These are phyloP conservation scores for Trypanosoma brucei DNA, from an alignment of 208 protist species.

Conservation along the genomic window DNA sequence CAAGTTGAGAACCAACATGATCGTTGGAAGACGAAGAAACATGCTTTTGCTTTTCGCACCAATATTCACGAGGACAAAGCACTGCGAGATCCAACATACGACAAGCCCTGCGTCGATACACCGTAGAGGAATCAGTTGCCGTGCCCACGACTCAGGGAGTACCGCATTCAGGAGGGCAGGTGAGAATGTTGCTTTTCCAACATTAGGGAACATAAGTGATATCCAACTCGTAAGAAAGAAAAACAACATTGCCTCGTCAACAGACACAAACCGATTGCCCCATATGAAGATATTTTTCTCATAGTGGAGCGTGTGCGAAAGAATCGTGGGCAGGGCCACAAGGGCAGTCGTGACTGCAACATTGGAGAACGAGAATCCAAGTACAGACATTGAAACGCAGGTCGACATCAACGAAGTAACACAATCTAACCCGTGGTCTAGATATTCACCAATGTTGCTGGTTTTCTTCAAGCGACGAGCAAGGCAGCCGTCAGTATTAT, in stretches of 20 bases:
- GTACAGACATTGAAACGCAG: conserved; percentile 41
- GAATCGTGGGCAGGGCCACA: conserved; percentile 61
- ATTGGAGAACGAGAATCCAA: conserved; percentile 65
- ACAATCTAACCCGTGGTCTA: conserved; percentile 90
- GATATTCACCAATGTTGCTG: conserved; percentile 86
- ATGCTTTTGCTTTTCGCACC: conserved; percentile 39
- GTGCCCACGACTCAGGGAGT: conserved; percentile 18
- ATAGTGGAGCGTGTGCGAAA: conserved; percentile 84
- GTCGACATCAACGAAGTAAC: conserved; percentile 85
- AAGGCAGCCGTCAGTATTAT: conserved; percentile 89
- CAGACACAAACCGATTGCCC: conserved; percentile 79
- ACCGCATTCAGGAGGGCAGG: conserved; percentile 16
- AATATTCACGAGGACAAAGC: conserved; percentile 49
- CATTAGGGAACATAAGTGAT: conserved; percentile 43
- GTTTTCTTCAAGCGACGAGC: conserved; percentile 70
- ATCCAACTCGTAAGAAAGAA: conserved; percentile 76
- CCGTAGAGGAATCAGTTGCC: conserved; percentile 15
- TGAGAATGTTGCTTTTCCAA: conserved; percentile 35
- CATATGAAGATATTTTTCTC: conserved; percentile 81
- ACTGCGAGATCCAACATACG: conserved; percentile 58
- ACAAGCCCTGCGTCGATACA: conserved; percentile 55
- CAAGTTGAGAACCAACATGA: conserved; percentile 52
- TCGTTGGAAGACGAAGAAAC: conserved; percentile 57
- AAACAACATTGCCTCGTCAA: conserved; percentile 90
- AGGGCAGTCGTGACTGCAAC: conserved; percentile 56